Evolutionary conservation across 2,329 filamentous ascomycete species (phyloP).

Genomic region (Hymenoscyphus linearis): DNA sequence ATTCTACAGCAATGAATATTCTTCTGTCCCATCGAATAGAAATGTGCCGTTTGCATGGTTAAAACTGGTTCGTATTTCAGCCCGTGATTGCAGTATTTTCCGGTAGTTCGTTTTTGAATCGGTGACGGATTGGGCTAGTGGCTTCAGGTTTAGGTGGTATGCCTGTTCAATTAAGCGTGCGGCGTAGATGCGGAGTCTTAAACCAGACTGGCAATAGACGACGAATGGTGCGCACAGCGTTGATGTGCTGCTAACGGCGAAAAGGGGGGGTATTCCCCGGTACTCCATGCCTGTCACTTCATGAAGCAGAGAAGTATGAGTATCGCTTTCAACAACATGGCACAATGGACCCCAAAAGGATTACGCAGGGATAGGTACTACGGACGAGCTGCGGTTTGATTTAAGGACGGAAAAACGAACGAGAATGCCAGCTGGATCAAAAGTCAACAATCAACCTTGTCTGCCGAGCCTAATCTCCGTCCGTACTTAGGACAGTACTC

Average conservation of each 20-base stretch:
- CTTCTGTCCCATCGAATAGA: not conserved
- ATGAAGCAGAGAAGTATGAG: not conserved
- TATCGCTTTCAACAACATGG: not conserved
- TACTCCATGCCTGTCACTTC: constrained; percentile 2
- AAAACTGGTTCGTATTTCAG: not conserved
- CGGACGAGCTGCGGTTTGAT: not conserved
- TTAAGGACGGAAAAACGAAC: not conserved
- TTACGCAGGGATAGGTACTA: not conserved
- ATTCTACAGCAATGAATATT: not conserved
- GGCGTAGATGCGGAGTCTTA: constrained; percentile 4
- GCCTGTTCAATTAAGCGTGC: constrained; percentile 5
- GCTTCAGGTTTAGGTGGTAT: not conserved
- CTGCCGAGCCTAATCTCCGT: not conserved
- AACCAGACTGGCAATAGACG: constrained; percentile 5
- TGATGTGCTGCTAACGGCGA: not conserved
- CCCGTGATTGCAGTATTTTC: not conserved
- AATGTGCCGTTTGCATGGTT: not conserved
- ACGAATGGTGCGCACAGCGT: not conserved
- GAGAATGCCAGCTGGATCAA: not conserved
- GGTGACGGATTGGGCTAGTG: not conserved
- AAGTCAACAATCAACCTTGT: not conserved
- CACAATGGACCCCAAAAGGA: constrained; percentile 2
- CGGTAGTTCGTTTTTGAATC: not conserved
- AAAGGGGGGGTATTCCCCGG: not conserved
- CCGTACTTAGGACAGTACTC: not conserved